These are phyloP conservation scores for Debaryomycetaceae sp. DNA, from an alignment of 1,139 yeast species.

Conservation along the genomic window DNA sequence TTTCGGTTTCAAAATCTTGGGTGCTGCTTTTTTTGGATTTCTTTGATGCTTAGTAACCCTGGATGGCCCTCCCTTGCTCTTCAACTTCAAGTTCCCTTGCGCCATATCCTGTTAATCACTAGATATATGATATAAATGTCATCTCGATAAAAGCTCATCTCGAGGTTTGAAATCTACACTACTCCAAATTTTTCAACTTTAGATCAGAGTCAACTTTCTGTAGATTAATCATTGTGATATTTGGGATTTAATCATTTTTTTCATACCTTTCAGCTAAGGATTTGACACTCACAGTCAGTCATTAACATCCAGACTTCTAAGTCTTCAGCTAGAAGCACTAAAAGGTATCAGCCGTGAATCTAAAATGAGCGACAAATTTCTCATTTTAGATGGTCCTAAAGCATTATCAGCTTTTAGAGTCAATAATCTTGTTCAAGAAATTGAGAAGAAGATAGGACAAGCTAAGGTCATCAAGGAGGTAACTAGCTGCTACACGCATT, in stretches of 20 bases:
- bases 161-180: not conserved
- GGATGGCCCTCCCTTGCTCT: slow-evolving; percentile 38
- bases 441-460: slow-evolving; percentile 66
- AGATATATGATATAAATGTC: not conserved
- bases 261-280: not conserved
- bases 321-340: not conserved
- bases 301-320: not conserved
- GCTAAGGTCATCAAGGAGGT: slow-evolving; percentile 61
- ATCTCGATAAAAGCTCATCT: not conserved
- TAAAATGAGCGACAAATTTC: slow-evolving; percentile 20
- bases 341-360: not conserved
- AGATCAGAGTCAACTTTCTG: not conserved
- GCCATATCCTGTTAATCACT: slow-evolving; percentile 36
- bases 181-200: not conserved
- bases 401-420: slow-evolving; percentile 89
- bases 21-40: slow-evolving; percentile 69
- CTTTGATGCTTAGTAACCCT: slow-evolving; percentile 51
- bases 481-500: slow-evolving; percentile 77
- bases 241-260: not conserved
- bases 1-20: slow-evolving; percentile 68
- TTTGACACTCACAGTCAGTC: not conserved
- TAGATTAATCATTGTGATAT: not conserved
- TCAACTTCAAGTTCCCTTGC: slow-evolving; percentile 52
- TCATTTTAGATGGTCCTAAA: slow-evolving; percentile 82
- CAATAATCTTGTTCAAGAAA: slow-evolving; percentile 64